These are phyloP conservation scores for Aspergillus eucalypticola DNA, from an alignment of 2,329 filamentous ascomycete genomes.

Conservation along the genomic window DNA sequence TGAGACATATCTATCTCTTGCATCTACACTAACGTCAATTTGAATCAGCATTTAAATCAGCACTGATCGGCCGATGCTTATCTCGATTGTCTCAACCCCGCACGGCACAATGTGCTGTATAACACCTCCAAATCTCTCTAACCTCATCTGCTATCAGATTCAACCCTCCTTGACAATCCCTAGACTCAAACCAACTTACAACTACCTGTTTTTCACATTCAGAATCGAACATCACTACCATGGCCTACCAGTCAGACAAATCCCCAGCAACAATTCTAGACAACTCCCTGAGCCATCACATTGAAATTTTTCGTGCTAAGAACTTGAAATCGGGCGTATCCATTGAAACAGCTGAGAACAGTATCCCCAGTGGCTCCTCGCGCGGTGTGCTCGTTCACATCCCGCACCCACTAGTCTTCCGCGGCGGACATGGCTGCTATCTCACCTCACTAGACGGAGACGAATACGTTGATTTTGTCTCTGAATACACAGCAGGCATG, in stretches of 20 bases:
- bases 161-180: background rate
- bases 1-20: too few relatives aligned
- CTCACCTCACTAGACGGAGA: slow-evolving; percentile 35
- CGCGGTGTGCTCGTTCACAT: slow-evolving; percentile 27
- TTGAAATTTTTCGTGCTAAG: background rate
- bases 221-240: background rate
- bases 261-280: too few relatives aligned
- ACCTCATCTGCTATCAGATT: background rate
- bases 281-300: background rate
- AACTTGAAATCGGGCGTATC: background rate
- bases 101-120: too few relatives aligned
- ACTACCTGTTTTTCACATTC: too few relatives aligned
- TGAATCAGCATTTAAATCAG: too few relatives aligned
- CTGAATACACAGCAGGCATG: slow-evolving; percentile 65
- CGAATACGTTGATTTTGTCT: slow-evolving; percentile 60
- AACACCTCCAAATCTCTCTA: background rate
- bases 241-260: background rate
- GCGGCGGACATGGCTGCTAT: slow-evolving; percentile 27
- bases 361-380: slow-evolving; percentile 25
- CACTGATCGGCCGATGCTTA: too few relatives aligned
- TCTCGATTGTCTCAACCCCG: too few relatives aligned
- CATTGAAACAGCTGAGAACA: background rate
- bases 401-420: slow-evolving; percentile 38
- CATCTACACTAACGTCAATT: too few relatives aligned
- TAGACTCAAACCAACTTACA: too few relatives aligned